These are phyloP conservation scores for Teratosphaeria destructans DNA, from an alignment of 2,329 filamentous ascomycete species.

Conservation along the genomic window DNA sequence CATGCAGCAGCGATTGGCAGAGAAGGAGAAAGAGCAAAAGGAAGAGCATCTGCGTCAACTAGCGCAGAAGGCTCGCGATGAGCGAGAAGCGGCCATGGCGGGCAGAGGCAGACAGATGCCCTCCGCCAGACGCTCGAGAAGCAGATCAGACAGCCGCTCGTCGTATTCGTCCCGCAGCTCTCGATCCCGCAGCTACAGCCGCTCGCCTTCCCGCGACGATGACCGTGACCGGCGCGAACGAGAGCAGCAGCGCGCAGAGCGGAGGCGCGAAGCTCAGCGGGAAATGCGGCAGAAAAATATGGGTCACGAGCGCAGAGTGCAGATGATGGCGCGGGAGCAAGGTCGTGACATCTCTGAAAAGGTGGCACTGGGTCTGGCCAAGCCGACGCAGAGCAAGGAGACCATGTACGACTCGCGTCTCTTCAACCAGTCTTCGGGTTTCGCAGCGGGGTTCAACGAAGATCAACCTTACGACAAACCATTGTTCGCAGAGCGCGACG, in stretches of 20 bases:
- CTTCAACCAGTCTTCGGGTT: constrained; percentile 91
- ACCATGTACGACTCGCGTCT: constrained; percentile 94
- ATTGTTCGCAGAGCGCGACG: constrained; percentile 89
- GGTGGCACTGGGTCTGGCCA: constrained; percentile 85
- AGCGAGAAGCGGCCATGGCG: constrained; percentile 39
- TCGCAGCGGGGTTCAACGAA: constrained; percentile 74
- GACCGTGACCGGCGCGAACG: constrained; percentile 48
- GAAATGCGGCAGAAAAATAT: constrained; percentile 89
- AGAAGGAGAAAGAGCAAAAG: constrained; percentile 92
- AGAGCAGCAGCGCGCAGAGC: constrained; percentile 66
- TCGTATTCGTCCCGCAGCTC: constrained; percentile 13
- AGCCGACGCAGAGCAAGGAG: constrained; percentile 83
- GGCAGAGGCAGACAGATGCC: constrained; percentile 30
- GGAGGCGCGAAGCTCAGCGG: constrained; percentile 70
- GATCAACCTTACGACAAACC: constrained; percentile 97
- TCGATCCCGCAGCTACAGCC: constrained; percentile 20
- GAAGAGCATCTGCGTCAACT: constrained; percentile 82
- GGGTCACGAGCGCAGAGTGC: constrained; percentile 83
- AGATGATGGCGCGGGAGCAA: constrained; percentile 89
- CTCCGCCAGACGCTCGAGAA: constrained; percentile 10
- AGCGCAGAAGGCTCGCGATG: constrained; percentile 84
- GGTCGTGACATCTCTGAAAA: constrained; percentile 96
- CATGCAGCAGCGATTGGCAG: constrained; percentile 92
- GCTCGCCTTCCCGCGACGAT: constrained; percentile 45
- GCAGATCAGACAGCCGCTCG: constrained; percentile 17